phyloP scores from a whole-genome alignment of 148 eudicot genomes.

The Drosera capensis region DNA sequence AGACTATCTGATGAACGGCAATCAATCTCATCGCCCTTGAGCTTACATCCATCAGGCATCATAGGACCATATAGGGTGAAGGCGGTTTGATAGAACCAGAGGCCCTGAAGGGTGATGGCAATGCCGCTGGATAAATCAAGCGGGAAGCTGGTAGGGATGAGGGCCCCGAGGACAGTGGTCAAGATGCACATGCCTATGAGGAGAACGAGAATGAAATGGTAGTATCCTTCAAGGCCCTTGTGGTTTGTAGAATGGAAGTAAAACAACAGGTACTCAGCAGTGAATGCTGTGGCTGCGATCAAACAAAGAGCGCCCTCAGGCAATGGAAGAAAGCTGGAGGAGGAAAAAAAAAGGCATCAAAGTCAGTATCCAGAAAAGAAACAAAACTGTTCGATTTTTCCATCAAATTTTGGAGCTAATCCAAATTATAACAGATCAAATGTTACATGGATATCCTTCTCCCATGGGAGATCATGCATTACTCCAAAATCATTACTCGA shows the following conservation, averaged over 20 bases:
- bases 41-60: slow-evolving; percentile 72
- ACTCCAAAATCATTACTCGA: no score
- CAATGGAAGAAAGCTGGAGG: slow-evolving; percentile 63
- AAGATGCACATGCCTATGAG: slow-evolving; percentile 54
- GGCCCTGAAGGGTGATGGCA: slow-evolving; percentile 75
- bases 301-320: slow-evolving; percentile 67
- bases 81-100: slow-evolving; percentile 94
- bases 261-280: slow-evolving; percentile 74
- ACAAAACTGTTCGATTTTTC: no score
- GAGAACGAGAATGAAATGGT: slow-evolving; percentile 73
- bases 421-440: no score
- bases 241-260: slow-evolving; percentile 87
- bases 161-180: slow-evolving; percentile 43
- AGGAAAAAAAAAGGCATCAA: no score
- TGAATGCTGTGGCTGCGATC: slow-evolving; percentile 66
- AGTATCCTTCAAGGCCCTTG: slow-evolving; percentile 84
- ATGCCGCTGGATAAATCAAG: slow-evolving; percentile 55
- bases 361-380: no score
- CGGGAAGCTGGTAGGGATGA: slow-evolving; percentile 65
- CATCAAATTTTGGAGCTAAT: no score
- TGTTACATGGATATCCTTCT: no score
- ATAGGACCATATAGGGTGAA: slow-evolving; percentile 79
- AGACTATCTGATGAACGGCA: slow-evolving; percentile 34
- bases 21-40: slow-evolving; percentile 29
- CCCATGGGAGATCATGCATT: no score